phyloP scores from a whole-genome alignment of 495 filamentous ascomycete genomes.

The Halenospora varia region DNA sequence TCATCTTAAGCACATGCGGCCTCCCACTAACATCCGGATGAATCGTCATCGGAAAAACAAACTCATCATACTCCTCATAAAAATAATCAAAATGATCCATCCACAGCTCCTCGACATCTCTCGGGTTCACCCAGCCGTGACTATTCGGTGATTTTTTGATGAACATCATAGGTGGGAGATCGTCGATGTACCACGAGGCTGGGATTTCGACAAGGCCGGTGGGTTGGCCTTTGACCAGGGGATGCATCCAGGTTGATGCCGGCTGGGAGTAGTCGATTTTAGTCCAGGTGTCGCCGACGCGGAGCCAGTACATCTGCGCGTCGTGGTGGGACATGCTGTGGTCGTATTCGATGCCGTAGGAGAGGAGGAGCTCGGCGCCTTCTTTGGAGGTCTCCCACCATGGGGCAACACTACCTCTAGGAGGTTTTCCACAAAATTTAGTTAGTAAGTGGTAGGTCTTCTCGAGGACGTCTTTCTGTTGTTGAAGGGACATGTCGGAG shows the following conservation, averaged over 20 bases:
- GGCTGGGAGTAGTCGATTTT: constrained; percentile 58
- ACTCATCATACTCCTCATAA: constrained; percentile 65
- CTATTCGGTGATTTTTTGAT: constrained; percentile 57
- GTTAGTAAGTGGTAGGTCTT: constrained; percentile 71
- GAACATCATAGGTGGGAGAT: constrained; percentile 56
- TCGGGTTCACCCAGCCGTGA: constrained; percentile 58
- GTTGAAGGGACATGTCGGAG: constrained; percentile 64
- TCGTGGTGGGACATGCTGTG: constrained; percentile 66
- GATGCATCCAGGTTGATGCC: constrained; percentile 65
- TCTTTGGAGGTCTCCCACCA: constrained; percentile 66
- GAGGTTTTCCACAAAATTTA: constrained; percentile 72
- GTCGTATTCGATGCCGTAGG: constrained; percentile 68
- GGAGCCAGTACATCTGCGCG: constrained; percentile 61
- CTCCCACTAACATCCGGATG: constrained; percentile 67
- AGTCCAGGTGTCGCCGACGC: constrained; percentile 58
- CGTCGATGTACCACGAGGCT: constrained; percentile 66
- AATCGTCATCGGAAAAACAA: constrained; percentile 67
- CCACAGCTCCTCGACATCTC: constrained; percentile 38
- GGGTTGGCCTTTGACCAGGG: constrained; percentile 45
- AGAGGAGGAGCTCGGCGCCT: constrained; percentile 60
- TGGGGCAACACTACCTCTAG: constrained; percentile 30
- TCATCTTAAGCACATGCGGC: constrained; percentile 65
- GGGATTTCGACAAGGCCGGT: constrained; percentile 64
- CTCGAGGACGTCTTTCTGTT: constrained; percentile 71
- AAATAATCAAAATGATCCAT: constrained; percentile 67